phyloP scores from a whole-genome alignment of 164 flowering plant genomes.

The Aristolochia californica region DNA sequence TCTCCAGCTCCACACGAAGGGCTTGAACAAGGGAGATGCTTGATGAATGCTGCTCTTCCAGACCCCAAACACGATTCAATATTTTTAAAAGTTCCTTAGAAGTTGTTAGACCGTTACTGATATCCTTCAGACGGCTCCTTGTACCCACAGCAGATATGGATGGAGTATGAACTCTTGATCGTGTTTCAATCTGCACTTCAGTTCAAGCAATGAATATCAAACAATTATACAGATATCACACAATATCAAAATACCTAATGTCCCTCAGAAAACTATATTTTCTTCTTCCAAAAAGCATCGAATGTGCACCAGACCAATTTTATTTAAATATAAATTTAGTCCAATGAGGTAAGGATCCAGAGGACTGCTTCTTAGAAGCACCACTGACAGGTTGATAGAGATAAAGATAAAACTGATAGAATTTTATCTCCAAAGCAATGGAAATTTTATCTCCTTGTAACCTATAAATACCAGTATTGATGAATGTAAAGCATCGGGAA shows the following conservation, averaged over 20 bases:
- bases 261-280: background rate
- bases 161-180: conserved; percentile 51
- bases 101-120: conserved; percentile 62
- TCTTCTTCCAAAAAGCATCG: too few relatives aligned
- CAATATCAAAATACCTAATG: background rate
- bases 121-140: conserved; percentile 58
- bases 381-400: too few relatives aligned
- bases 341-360: too few relatives aligned
- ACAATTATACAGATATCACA: background rate
- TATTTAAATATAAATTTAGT: too few relatives aligned
- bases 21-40: conserved; percentile 77
- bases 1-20: conserved; percentile 78
- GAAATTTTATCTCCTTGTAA: too few relatives aligned
- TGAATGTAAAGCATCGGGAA: too few relatives aligned
- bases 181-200: conserved; percentile 51
- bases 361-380: too few relatives aligned
- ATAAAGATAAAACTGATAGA: too few relatives aligned
- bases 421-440: too few relatives aligned
- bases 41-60: conserved; percentile 60
- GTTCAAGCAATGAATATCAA: background rate
- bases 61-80: conserved; percentile 71
- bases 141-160: conserved; percentile 36
- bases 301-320: too few relatives aligned
- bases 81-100: conserved; percentile 86
- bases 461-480: too few relatives aligned